These are phyloP conservation scores for Moricandia moricandioides DNA, from an alignment of 345 rosid species.

Conservation along the genomic window DNA sequence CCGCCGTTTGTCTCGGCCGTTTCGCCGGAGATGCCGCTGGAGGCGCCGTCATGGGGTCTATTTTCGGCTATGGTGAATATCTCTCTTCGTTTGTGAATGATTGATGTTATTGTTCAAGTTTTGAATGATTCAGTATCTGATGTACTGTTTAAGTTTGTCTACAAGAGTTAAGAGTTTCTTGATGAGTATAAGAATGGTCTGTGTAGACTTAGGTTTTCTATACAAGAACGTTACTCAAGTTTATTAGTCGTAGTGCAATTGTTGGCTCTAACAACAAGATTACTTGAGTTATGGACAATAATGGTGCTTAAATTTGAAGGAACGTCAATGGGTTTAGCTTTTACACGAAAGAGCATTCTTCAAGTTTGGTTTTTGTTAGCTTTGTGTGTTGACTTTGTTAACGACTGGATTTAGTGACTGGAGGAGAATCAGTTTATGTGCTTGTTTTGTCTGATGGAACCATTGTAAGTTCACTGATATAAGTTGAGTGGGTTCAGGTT, in stretches of 20 bases:
- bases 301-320: neutral
- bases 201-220: neutral
- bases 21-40: slow-evolving; percentile 73
- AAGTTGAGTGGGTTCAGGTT: slow-evolving; percentile 48
- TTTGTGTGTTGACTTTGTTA: neutral
- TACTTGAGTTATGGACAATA: neutral
- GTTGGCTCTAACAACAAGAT: neutral
- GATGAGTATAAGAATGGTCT: neutral
- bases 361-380: neutral
- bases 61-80: slow-evolving; percentile 71
- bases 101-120: no score
- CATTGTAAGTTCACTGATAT: neutral
- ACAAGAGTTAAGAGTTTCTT: neutral
- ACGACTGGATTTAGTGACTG: neutral
- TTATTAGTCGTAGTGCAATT: neutral
- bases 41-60: slow-evolving; percentile 86
- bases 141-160: neutral
- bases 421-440: neutral
- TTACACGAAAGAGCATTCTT: neutral
- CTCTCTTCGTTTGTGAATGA: neutral
- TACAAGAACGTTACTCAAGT: neutral
- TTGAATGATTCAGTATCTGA: no score
- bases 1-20: slow-evolving; percentile 67
- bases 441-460: neutral
- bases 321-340: neutral